These are phyloP conservation scores for Globisporangium spinosum DNA, from an alignment of 352 stramenopile species.

Conservation along the genomic window DNA sequence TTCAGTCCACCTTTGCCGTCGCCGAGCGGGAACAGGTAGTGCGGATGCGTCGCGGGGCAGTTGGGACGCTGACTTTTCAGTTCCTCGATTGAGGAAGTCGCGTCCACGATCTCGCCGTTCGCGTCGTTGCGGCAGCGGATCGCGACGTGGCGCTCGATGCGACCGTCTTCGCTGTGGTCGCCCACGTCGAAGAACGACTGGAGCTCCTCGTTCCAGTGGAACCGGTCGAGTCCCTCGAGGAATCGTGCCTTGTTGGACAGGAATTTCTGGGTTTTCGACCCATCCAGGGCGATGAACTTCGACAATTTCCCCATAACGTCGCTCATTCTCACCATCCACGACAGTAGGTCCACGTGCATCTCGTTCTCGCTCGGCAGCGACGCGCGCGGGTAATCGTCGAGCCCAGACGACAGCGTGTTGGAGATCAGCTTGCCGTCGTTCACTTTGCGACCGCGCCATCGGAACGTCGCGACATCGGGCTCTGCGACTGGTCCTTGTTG, in stretches of 20 bases:
- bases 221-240: conserved; percentile 37
- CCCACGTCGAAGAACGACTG: conserved; percentile 82
- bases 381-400: conserved; percentile 91
- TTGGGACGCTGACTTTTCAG: conserved; percentile 32
- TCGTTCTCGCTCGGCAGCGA: conserved; percentile 71
- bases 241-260: conserved; percentile 35
- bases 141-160: conserved; percentile 61
- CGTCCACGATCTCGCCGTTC: conserved; percentile 35
- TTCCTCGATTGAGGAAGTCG: conserved; percentile 31
- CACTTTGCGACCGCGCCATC: conserved; percentile 73
- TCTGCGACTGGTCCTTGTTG: conserved; percentile 43
- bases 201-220: conserved; percentile 69
- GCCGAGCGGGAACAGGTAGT: conserved; percentile 73
- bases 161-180: conserved; percentile 68
- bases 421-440: conserved; percentile 81
- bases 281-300: conserved; percentile 24
- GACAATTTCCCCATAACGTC: conserved; percentile 51
- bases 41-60: conserved; percentile 60
- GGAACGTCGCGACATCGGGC: conserved; percentile 38
- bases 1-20: conserved; percentile 77
- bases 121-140: conserved; percentile 62
- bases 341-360: conserved; percentile 89
- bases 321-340: conserved; percentile 86
- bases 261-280: conserved; percentile 26
- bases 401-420: conserved; percentile 89